These are phyloP conservation scores for Phaeosphaeriaceae sp. DNA, from an alignment of 2,329 filamentous ascomycete genomes.

Conservation along the genomic window DNA sequence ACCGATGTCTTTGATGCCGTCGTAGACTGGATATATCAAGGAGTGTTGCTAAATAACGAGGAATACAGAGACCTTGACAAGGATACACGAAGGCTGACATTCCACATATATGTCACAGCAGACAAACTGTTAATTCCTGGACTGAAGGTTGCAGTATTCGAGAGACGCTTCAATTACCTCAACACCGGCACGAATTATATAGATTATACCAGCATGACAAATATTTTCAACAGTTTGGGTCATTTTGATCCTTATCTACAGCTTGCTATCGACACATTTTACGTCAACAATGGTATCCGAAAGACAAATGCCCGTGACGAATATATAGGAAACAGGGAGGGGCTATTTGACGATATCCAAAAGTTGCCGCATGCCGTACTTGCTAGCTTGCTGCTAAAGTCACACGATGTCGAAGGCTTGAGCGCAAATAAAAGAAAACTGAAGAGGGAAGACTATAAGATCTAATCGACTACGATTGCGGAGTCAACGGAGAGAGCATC, in stretches of 20 bases:
- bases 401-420: not conserved
- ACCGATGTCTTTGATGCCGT: conserved; percentile 4
- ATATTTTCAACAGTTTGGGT: not conserved
- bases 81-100: not conserved
- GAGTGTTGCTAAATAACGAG: not conserved
- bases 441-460: not conserved
- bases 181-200: not conserved
- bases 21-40: conserved; percentile 13
- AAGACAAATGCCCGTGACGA: no score
- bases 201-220: not conserved
- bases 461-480: not conserved
- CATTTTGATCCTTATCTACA: not conserved
- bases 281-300: not conserved
- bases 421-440: not conserved
- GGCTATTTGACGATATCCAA: not conserved
- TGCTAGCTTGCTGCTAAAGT: not conserved
- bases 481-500: not conserved
- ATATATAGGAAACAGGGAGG: no score
- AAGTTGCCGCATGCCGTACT: not conserved
- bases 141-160: not conserved
- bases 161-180: not conserved
- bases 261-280: not conserved
- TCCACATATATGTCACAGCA: not conserved
- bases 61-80: not conserved
- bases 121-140: not conserved